Conservation (phyloP, 768 basidiomycete species). For the Mrakia hoshinonis region DNA sequence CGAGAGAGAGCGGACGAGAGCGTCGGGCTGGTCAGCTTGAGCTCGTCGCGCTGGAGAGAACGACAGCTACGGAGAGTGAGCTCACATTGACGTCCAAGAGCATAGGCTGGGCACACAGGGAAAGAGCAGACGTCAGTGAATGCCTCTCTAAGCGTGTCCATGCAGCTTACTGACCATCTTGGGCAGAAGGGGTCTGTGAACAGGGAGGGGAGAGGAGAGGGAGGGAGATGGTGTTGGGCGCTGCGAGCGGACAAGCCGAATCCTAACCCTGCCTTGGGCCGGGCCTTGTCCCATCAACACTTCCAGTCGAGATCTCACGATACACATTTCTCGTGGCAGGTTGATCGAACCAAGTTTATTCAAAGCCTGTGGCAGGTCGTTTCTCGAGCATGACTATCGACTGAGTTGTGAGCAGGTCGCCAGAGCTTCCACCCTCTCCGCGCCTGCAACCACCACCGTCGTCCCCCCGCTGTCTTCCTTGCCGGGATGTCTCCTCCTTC, state of each 20-base stretch:
- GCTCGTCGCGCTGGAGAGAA: neutral
- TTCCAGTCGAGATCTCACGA: neutral
- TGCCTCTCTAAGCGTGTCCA: no score
- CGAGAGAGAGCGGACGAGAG: neutral
- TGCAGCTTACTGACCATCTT: neutral
- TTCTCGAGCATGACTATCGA: no score
- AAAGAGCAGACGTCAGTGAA: neutral
- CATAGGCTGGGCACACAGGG: neutral
- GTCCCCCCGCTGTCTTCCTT: no score
- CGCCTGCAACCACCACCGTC: no score
- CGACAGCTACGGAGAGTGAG: neutral
- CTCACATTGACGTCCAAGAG: conserved; percentile 28
- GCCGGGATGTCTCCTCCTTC: neutral
- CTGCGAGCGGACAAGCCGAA: neutral
- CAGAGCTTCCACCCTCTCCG: no score
- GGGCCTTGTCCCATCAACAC: neutral
- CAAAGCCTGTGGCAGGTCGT: no score
- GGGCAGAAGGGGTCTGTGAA: no score
- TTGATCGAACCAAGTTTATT: neutral
- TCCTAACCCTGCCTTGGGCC: no score
- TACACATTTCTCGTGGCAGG: neutral
- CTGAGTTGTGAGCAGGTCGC: no score
- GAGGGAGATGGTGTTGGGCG: neutral
- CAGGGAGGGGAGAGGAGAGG: neutral
- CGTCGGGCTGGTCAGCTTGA: neutral